Base-by-base conservation (phyloP, 78 protist genomes). In the Dictyostelium firmibasis region DNA sequence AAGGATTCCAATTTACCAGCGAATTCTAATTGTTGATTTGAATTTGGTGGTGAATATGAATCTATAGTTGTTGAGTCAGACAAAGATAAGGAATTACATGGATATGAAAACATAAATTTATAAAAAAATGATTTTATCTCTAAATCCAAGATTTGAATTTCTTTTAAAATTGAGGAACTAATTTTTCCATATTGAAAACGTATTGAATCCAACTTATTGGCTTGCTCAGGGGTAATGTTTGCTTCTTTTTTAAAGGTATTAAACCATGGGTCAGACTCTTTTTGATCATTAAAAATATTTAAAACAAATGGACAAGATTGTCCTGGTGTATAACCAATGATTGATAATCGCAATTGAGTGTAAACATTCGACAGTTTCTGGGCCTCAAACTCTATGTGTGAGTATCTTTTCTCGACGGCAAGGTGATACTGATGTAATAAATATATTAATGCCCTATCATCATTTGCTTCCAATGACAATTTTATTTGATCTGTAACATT, bases 71-170 rank as follows among this genome's bases (percentile, higher is more conserved):
- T 81, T 36, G 31, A 50, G 27, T 27, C 36, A 16, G 4, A 11
- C 27, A 18, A 67, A 27, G 31, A 74, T 29, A 75, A 36, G 20
- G 86, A 79, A 50, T 76, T 79, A 2, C 38, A 29, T 38, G 93
- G 93, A 25, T 64, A 44, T 0, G 81, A 75, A 5, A 88, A 35
- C 18, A 88, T 78, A 36, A 78, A 78, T 9, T 77, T 88, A 35
- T 88, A 78, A 23, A 44, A 88, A n/a, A 88, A 88, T 14, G 43
- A 33, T 29, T 88, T 88, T 6, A 88, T 79, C 9, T 88, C 93
- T 27, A 78, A 78, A 44, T 88, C 93, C 43, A 88, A 31, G 10
- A 43, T 44, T 47, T 78, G 79, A 43, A 85, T 43, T 10, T 88
- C 93, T 14, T 14, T 29, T 23, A 27, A 20, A 14, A 78, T n/a